A percentile compares a stretch with the other conserved stretches of the same genome.
phyloP scores from a whole-genome alignment of 2,329 filamentous ascomycete genomes.

The Corinectria fuckeliana region DNA sequence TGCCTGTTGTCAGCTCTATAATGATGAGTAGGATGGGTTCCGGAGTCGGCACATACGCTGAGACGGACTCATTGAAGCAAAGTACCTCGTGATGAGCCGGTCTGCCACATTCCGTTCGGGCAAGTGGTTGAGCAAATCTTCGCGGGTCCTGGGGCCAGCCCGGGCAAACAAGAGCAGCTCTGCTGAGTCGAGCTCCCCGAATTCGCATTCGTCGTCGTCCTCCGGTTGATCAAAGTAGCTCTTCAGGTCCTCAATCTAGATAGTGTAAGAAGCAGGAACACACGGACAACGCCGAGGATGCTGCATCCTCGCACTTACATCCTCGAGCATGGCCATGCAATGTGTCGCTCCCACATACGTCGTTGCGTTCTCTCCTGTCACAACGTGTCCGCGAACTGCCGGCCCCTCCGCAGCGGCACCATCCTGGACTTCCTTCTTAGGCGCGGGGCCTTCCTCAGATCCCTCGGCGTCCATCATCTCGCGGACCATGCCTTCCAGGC shows the following conservation, averaged over 20 bases:
- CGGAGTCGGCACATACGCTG: constrained; percentile 48
- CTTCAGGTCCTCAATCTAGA: constrained; percentile 65
- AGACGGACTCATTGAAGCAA: constrained; percentile 59
- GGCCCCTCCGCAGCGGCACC: constrained; percentile 28
- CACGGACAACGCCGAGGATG: not conserved
- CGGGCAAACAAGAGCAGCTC: constrained; percentile 53
- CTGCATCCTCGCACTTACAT: constrained; percentile 50
- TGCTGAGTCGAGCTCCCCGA: constrained; percentile 46
- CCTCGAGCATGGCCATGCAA: constrained; percentile 65
- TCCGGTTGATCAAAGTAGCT: constrained; percentile 61
- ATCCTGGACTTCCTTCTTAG: not conserved
- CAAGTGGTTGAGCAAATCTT: constrained; percentile 55
- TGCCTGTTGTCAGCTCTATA: constrained; percentile 34
- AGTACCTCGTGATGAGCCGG: constrained; percentile 59
- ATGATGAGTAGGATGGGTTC: not conserved
- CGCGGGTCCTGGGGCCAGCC: constrained; percentile 47
- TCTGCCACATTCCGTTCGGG: constrained; percentile 56
- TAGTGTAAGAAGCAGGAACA: constrained; percentile 12
- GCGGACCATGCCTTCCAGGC: constrained; percentile 65
- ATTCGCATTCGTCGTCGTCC: constrained; percentile 43
- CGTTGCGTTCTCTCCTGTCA: constrained; percentile 50
- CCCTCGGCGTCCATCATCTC: constrained; percentile 57
- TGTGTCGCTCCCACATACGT: constrained; percentile 66
- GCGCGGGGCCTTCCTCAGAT: not conserved
- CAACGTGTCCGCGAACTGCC: constrained; percentile 48